Percentiles rank a stretch among this genome's conserved stretches.
phyloP scores from a whole-genome alignment of 768 basidiomycete genomes.

The Jaapia argillacea region DNA sequence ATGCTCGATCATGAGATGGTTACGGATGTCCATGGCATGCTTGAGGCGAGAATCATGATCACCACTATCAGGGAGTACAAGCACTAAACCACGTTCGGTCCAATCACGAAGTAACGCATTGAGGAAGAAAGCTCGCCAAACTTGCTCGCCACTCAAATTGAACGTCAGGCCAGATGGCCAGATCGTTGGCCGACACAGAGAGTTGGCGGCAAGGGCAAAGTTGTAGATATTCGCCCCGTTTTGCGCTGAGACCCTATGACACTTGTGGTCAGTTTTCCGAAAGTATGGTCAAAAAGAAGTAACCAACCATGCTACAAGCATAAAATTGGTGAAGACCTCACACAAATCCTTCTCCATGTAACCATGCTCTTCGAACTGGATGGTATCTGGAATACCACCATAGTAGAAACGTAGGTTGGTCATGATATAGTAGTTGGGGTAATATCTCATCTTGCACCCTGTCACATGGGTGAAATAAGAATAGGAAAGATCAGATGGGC shows the following conservation, averaged over 20 bases:
- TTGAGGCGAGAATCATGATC: background rate
- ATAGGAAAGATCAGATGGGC: background rate
- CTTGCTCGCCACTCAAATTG: background rate
- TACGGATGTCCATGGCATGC: background rate
- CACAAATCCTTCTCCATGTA: background rate
- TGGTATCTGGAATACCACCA: background rate
- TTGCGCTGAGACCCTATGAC: slow-evolving; percentile 17
- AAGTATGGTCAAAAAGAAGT: too few relatives aligned
- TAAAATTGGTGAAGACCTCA: slow-evolving; percentile 8
- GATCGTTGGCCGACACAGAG: too few relatives aligned
- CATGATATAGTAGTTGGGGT: slow-evolving; percentile 18
- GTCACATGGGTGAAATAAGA: background rate
- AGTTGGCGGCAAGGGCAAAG: too few relatives aligned
- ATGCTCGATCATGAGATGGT: background rate
- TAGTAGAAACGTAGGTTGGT: slow-evolving; percentile 12
- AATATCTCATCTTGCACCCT: slow-evolving; percentile 20
- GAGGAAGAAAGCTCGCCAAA: background rate
- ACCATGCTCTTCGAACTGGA: background rate
- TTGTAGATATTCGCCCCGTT: slow-evolving; percentile 23
- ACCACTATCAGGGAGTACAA: background rate
- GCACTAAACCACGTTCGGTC: background rate
- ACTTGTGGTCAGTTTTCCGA: background rate
- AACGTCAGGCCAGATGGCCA: background rate
- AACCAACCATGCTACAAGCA: slow-evolving; percentile 10
- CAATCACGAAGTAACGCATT: background rate